These are phyloP conservation scores for Hypoxylon intermedium DNA, from an alignment of 495 filamentous ascomycete species.

Conservation along the genomic window DNA sequence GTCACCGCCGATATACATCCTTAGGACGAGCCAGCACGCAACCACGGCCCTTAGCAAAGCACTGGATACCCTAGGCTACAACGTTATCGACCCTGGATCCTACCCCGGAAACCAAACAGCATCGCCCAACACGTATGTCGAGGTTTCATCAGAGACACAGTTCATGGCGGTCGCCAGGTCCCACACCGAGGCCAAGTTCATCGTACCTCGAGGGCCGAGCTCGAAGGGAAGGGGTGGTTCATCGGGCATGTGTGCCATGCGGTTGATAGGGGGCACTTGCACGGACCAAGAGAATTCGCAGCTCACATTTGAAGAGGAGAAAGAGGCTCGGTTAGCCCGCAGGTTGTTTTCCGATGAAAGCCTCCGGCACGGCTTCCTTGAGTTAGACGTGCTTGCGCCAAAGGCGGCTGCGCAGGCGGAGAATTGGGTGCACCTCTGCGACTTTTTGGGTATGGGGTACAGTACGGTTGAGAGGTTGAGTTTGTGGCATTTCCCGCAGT, in stretches of 20 bases:
- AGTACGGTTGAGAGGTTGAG: conserved; percentile 41
- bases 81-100: not conserved
- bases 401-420: conserved; percentile 36
- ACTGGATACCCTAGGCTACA: conserved; percentile 38
- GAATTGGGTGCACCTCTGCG: conserved; percentile 44
- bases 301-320: conserved; percentile 3
- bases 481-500: conserved; percentile 42
- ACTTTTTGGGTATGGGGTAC: conserved; percentile 43
- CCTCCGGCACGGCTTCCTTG: conserved; percentile 11
- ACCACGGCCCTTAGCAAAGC: conserved; percentile 29
- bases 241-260: not conserved
- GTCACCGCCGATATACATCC: conserved; percentile 34
- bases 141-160: conserved; percentile 23
- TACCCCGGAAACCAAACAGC: not conserved
- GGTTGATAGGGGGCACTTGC: not conserved
- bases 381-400: conserved; percentile 35
- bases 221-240: not conserved
- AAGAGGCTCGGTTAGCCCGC: not conserved
- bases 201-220: conserved; percentile 18
- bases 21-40: conserved; percentile 30
- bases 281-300: not conserved
- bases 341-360: conserved; percentile 17
- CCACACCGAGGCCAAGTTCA: conserved; percentile 36
- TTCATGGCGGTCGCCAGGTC: conserved; percentile 26
- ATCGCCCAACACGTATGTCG: conserved; percentile 28